A percentile compares a stretch with the other conserved stretches of the same genome.
Conservation (phyloP, 768 basidiomycete species). For the Saitozyma sp. region DNA sequence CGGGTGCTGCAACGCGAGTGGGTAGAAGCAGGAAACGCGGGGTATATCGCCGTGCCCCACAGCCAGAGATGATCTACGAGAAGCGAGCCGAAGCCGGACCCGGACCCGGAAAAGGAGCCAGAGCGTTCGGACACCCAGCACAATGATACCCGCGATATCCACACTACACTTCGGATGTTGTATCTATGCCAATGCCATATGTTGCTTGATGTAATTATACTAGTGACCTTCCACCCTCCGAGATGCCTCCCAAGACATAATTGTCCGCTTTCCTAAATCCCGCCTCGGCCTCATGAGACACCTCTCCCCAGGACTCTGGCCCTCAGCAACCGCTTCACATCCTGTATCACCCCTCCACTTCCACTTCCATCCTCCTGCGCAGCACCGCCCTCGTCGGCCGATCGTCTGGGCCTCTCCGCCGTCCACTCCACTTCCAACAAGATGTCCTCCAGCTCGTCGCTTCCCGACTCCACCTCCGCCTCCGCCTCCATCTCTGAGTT, state of each 20-base stretch:
- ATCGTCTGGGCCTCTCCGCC: constrained; percentile 5
- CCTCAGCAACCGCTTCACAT: constrained; percentile 1
- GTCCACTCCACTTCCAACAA: constrained; percentile 35
- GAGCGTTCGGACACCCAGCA: too few species aligned
- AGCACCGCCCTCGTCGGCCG: constrained; percentile 12
- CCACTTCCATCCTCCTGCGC: neutral
- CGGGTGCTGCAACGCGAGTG: neutral
- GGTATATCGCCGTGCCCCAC: neutral
- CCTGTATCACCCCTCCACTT: constrained; percentile 1
- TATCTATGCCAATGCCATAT: too few species aligned
- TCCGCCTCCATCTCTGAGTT: neutral
- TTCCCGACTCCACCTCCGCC: constrained; percentile 1
- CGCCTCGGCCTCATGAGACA: too few species aligned
- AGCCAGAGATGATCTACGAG: too few species aligned
- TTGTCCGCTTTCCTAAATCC: too few species aligned
- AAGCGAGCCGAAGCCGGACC: too few species aligned
- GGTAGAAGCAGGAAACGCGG: neutral
- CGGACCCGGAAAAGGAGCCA: too few species aligned
- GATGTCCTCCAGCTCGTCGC: constrained; percentile 32
- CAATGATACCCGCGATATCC: too few species aligned
- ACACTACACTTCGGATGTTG: too few species aligned
- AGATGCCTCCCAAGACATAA: too few species aligned
- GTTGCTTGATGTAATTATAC: too few species aligned
- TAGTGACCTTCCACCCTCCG: too few species aligned
- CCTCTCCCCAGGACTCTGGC: neutral